Base-by-base conservation (phyloP, 306 rosid genomes). In the Rosa persica region DNA sequence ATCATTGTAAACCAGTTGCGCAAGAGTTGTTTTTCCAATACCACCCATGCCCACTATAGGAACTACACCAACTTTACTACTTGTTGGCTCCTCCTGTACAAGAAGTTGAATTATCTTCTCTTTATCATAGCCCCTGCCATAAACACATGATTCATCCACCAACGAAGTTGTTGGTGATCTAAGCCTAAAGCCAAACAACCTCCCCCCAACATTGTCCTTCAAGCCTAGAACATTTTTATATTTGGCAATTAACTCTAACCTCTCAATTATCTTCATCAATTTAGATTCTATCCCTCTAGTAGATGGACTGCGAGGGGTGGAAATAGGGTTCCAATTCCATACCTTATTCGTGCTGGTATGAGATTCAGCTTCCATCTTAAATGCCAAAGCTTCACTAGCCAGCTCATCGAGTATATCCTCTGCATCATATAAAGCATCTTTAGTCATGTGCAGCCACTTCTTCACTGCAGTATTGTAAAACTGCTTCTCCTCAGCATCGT, bases 21-120 rank as follows among this genome's bases (percentile, higher is more conserved):
- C 81, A 47, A 82, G 84, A 54, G 89, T 84, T 0, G 88, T 84
- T 82, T 88, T 88, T 0, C 92, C 92, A 54, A 88, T n/a, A 10
- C 85, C 85, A 43, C 71, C 67, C 85, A 82, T 82, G 9, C 81
- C 85, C 34, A 82, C 46, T 0, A 82, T 43, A 43, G 81, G 69
- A 65, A 72, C 73, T 3, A 82, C 81, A 34, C 75, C 74, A 23
- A 82, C 48, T 6, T 54, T 72, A 49, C 64, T 5, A 11, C 42
- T 67, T 12, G 65, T 47, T 27, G 65, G 39, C 11, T 74, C 72
- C 22, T 67, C 85, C 8, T 74, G 61, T 19, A 86, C 19, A 49
- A 80, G 52, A 47, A 71, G 46, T 30, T 70, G 76, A 16, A 82
- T 54, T 12, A 89, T 76, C 67, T 30, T 64, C 54, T 84, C 84